These are phyloP conservation scores for Tritrichomonas foetus DNA, from an alignment of 208 protist genomes.

Conservation along the genomic window DNA sequence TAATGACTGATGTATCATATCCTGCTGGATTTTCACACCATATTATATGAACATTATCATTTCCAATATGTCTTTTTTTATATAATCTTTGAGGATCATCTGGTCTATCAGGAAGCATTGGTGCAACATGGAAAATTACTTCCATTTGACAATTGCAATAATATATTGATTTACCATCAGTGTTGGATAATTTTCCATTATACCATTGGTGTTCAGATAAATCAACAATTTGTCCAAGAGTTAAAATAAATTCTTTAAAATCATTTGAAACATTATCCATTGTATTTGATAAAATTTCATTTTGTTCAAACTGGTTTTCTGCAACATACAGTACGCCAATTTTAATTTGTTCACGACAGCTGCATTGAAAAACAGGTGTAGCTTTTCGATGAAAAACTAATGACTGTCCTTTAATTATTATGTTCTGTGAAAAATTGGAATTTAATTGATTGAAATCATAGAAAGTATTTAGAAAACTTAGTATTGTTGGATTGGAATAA, in stretches of 20 bases:
- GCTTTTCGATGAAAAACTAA: no score
- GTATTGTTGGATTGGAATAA: no score
- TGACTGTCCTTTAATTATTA: no score
- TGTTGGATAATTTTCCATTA: background rate
- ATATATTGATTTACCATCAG: background rate
- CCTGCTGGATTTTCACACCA: slow-evolving; percentile 2
- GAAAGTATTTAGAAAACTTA: no score
- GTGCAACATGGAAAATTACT: slow-evolving; percentile 34
- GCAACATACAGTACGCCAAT: background rate
- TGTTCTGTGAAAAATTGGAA: no score
- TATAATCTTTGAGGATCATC: background rate
- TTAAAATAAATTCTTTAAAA: background rate
- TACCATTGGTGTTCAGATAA: background rate
- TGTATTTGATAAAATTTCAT: slow-evolving; percentile 25
- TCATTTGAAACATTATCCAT: background rate
- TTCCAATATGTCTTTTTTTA: slow-evolving; percentile 25
- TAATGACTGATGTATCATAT: background rate
- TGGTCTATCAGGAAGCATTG: background rate
- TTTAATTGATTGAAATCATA: no score
- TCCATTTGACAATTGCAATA: background rate
- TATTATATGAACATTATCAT: slow-evolving; percentile 38
- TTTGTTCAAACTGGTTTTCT: background rate
- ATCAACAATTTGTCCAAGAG: background rate
- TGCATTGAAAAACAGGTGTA: background rate
- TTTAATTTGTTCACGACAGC: background rate